Evolutionary conservation across 805 yeast species (phyloP), one percentile per base, ranked within the genome.

Genomic region (Brettanomyces nanus): DNA sequence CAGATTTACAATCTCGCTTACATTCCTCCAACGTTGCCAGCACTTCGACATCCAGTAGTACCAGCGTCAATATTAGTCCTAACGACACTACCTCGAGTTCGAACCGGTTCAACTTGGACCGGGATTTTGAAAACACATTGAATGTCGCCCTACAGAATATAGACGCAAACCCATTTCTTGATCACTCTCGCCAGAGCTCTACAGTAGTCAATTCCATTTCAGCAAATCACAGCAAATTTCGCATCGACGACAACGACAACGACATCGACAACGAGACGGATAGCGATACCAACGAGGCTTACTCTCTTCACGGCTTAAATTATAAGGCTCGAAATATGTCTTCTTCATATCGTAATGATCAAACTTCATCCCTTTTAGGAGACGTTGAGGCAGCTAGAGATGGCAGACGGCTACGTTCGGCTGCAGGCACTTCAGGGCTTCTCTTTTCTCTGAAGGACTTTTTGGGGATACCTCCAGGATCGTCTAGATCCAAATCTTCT

Each of bases 131-230:
- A 52, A 68, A 66, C 45, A 75, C 82, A 9, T 62, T 79, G 41
- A 83, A 78, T 48, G 75, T 75, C 34, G 90, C 86, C 1, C 61
- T 81, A 45, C 75, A 75, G 49, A 76, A 59, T 55, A 66, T 65
- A 46, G 66, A 60, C 48, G 63, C 52, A 38, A 44, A 48, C 38
- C 58, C 53, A 28, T 56, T 47, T 45, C 38, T 39, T 28, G 45
- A 50, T 17, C 36, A 7, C 5, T 43, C 51, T 38, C 50, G 51
- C 30, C 55, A 47, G 20, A 54, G 40, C 57, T 23, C 26, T 9
- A n/a, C n/a, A n/a, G n/a, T n/a, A n/a, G 26, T 23, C 11, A 43
- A 38, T 47, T 53, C 43, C 47, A 47, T 50, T 52, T 63, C 40
- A 56, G 56, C 31, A 54, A 53, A 18, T 46, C 53, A 18, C 45